Conservation (phyloP, 768 basidiomycete genomes). For the Phylloporus sp. region DNA sequence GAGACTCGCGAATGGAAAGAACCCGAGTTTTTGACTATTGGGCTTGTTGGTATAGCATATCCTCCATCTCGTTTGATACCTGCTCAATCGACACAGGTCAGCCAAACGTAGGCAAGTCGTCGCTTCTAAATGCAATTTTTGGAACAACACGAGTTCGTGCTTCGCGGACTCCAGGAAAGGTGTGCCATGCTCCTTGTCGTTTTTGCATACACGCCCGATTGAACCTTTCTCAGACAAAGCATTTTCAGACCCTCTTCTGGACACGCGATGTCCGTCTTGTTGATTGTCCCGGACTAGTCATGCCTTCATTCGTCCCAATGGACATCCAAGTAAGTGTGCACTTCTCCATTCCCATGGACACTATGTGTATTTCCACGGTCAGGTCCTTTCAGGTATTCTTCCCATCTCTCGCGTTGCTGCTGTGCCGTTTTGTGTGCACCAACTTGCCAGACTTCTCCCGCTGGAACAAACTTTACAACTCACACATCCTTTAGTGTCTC, state of each 20-base stretch:
- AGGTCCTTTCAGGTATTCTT: conserved; percentile 69
- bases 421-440: conserved; percentile 78
- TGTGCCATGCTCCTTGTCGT: conserved; percentile 20
- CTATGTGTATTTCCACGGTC: neutral
- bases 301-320: conserved; percentile 80
- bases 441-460: conserved; percentile 63
- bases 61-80: neutral
- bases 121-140: conserved; percentile 87
- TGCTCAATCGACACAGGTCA: conserved; percentile 50
- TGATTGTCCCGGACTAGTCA: conserved; percentile 93
- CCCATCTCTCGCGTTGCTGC: conserved; percentile 83
- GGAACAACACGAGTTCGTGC: conserved; percentile 74
- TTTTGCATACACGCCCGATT: neutral
- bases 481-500: conserved; percentile 44
- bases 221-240: conserved; percentile 64
- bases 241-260: conserved; percentile 93
- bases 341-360: neutral
- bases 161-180: conserved; percentile 86
- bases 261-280: conserved; percentile 82
- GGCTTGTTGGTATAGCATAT: conserved; percentile 59
- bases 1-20: conserved; percentile 32
- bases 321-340: conserved; percentile 62
- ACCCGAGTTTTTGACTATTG: conserved; percentile 69
- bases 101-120: conserved; percentile 95
- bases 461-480: conserved; percentile 70